Base-by-base conservation (phyloP, 2,329 filamentous ascomycete genomes). In the Colletotrichum magnum region DNA sequence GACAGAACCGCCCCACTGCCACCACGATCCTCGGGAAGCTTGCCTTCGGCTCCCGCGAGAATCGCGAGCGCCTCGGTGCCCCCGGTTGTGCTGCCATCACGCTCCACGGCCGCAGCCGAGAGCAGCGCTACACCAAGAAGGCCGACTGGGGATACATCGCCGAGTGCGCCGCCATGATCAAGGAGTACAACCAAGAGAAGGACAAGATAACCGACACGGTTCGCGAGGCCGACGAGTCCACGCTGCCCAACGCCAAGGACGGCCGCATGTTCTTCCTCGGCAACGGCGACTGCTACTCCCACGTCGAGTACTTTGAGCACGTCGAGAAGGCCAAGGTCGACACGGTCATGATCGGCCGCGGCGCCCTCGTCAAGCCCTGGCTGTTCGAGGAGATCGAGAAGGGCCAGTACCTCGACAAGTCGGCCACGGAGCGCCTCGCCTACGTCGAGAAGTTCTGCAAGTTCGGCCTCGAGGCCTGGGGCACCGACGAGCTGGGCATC, bases 121-220 rank as follows among this genome's bases (percentile, higher is more conserved):
- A 98, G 83, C 95, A 98, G 83, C 90, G 96, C 68, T 99, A 99
- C 83, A 96, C 94, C 4, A 92, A 91, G 76, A 90, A 87, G 73
- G 96, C 96, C n/a, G 94, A 99, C 80, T 99, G 96, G 96, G 84
- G 86, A 52, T 99, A 98, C 81, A 98, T 99, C 73, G 90, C 93
- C 61, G 93, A 97, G 77, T 97, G 94, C 75, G 92, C 95, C 2
- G 90, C 92, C 6, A 87, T 98, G 65, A 92, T 99, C 81, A 92
- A 94, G 79, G 86, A 88, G 5, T 91, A 97, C 76, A 94, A 95
- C 77, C 84, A 89, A 68, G 87, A 93, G 78, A 88, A 87, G 64
- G 89, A 90, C 71, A 83, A 83, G 4, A 79, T 92, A 16, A 86
- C 89, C 6, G 96, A 99, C 79, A 99, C 96, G 0, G 84, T 90